Conservation (phyloP, 108 stramenopile genomes). For the Pseudonitzschia pungens region DNA sequence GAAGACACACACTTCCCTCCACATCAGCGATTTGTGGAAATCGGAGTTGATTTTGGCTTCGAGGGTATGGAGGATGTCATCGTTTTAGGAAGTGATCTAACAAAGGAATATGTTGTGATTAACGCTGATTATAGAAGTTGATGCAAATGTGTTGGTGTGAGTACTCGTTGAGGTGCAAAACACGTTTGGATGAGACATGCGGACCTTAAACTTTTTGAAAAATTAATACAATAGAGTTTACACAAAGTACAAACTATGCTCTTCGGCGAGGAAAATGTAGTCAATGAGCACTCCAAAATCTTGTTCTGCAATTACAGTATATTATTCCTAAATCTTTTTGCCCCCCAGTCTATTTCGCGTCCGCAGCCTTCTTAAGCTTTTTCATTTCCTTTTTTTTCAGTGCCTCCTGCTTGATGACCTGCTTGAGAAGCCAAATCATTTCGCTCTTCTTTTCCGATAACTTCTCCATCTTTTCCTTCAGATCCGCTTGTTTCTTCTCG, state of each 20-base stretch:
- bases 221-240: no score
- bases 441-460: constrained; percentile 45
- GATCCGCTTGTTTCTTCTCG: constrained; percentile 32
- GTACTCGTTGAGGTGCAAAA: background rate
- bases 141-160: background rate
- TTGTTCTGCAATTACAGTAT: no score
- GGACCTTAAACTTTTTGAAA: background rate
- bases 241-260: background rate
- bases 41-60: constrained; percentile 44
- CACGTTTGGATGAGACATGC: background rate
- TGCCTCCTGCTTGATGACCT: constrained; percentile 52
- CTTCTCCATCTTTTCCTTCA: constrained; percentile 35
- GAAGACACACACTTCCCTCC: constrained; percentile 81
- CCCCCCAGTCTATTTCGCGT: constrained; percentile 10
- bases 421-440: constrained; percentile 57
- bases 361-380: constrained; percentile 18
- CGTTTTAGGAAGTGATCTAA: constrained; percentile 93
- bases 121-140: constrained; percentile 98
- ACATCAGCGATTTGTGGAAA: constrained; percentile 91
- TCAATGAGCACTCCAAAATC: background rate
- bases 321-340: background rate
- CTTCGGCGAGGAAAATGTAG: background rate
- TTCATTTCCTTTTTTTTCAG: constrained; percentile 35
- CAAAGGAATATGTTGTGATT: constrained; percentile 92
- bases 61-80: constrained; percentile 37